Evolutionary conservation across 2,329 filamentous ascomycete genomes (phyloP), one percentile per base, ranked within the genome.

Genomic region (Pseudogymnoascus sp.): DNA sequence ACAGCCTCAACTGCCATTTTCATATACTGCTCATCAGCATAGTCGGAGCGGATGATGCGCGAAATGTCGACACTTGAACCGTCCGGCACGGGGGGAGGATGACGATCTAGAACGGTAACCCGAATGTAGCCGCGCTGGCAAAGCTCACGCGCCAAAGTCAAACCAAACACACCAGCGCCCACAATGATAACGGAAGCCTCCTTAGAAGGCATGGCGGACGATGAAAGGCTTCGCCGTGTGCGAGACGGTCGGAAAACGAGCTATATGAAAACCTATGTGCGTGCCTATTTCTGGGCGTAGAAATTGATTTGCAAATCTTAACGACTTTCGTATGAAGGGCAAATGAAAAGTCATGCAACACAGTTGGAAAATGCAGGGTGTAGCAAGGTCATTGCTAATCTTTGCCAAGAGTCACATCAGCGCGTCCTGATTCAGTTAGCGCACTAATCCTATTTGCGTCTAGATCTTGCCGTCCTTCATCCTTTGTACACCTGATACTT

Each of bases 1-100:
- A 16, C 14, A 8, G 61, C 61, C 19, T 62, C 41, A 26, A n/a
- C 31, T 5, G 38, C 61, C 37, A 62, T 26, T 31, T 46, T 43
- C 24, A 43, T 31, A 35, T 62, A 62, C 31, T 31, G 28, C 10
- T 84, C 78, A 71, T 93, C 87, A 4, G 90, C 87, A 72, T 98
- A 98, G 79, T 98, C 93, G 60, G 84, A 77, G 63, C 86, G 81
- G 67, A 89, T 80, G 85, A 88, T 86, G 67, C 86, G 82, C 12
- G 84, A 87, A 3, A 79, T 80, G 75, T 89, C 86, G 70, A 87
- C 81, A 67, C 82, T 85, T 60, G 84, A 81, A 63, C 81, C 80
- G 69, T 89, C 84, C 46, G 79, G 76, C 6, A 84, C 79, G 1
- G 85, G 85, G 70, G 88, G 87, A 3, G 78, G 74, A 4, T 79